phyloP scores from a whole-genome alignment of 352 stramenopile genomes.

The Thalassiosira livingstoniorum region DNA sequence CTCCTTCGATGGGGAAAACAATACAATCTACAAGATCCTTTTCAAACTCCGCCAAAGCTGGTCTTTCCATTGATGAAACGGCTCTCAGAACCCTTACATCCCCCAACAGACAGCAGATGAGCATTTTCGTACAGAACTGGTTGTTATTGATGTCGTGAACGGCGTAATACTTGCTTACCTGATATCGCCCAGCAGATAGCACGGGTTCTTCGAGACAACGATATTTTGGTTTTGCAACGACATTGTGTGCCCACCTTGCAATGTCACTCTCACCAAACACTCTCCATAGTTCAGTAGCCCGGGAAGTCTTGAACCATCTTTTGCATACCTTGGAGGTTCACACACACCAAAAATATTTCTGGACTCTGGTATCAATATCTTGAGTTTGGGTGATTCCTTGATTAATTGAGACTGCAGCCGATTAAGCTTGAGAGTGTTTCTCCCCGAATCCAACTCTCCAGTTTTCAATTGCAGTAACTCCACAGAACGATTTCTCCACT shows the following conservation, averaged over 20 bases:
- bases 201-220: constrained; percentile 44
- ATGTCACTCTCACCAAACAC: constrained; percentile 35
- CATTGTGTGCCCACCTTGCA: constrained; percentile 19
- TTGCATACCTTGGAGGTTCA: constrained; percentile 29
- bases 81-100: constrained; percentile 28
- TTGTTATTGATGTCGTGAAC: too few relatives aligned
- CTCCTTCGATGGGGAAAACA: constrained; percentile 38
- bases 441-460: constrained; percentile 1
- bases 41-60: constrained; percentile 24
- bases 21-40: constrained; percentile 42
- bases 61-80: constrained; percentile 22
- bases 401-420: constrained; percentile 25
- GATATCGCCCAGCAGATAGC: too few relatives aligned
- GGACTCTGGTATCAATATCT: constrained; percentile 38
- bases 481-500: constrained; percentile 34
- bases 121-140: too few relatives aligned
- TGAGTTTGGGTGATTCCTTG: constrained; percentile 10
- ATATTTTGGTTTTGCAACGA: constrained; percentile 33
- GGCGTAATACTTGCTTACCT: too few relatives aligned
- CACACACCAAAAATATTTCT: constrained; percentile 42
- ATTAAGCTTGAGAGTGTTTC: neutral
- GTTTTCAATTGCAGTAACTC: constrained; percentile 12
- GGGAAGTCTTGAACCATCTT: constrained; percentile 1
- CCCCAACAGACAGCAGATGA: too few relatives aligned
- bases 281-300: constrained; percentile 30